These are phyloP conservation scores for Syzygium aromaticum DNA, from an alignment of 345 rosid species.

Conservation along the genomic window DNA sequence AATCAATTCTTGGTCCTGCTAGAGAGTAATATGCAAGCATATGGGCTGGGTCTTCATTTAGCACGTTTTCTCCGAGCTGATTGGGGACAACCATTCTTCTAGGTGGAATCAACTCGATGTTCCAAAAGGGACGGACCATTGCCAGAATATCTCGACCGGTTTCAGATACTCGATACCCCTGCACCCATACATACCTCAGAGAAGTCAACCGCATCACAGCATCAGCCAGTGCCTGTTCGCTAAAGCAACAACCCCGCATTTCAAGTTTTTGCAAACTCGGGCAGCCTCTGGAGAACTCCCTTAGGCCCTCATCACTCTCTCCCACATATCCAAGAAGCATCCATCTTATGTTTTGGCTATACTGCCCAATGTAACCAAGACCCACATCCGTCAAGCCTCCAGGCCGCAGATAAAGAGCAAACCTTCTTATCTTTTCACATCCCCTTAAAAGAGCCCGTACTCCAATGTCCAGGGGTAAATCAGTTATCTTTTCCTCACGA, in stretches of 20 bases:
- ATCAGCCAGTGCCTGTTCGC: slow-evolving; percentile 60
- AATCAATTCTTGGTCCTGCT: slow-evolving; percentile 86
- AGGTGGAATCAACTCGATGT: slow-evolving; percentile 75
- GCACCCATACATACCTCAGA: slow-evolving; percentile 93
- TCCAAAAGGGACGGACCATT: slow-evolving; percentile 95
- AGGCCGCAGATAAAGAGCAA: slow-evolving; percentile 69
- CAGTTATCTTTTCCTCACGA: slow-evolving; percentile 56
- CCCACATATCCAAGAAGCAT: slow-evolving; percentile 90
- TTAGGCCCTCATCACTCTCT: slow-evolving; percentile 61
- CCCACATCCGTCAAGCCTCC: slow-evolving; percentile 88
- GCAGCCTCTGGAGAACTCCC: slow-evolving; percentile 80
- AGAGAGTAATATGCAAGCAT: slow-evolving; percentile 91
- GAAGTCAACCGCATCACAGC: slow-evolving; percentile 58
- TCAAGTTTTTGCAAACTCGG: slow-evolving; percentile 83
- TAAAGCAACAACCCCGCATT: slow-evolving; percentile 91
- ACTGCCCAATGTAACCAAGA: slow-evolving; percentile 61
- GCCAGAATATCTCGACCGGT: slow-evolving; percentile 46
- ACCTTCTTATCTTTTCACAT: slow-evolving; percentile 71
- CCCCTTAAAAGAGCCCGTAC: slow-evolving; percentile 79
- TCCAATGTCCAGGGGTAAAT: slow-evolving; percentile 86
- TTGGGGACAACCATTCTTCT: slow-evolving; percentile 22
- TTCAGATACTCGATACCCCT: slow-evolving; percentile 60
- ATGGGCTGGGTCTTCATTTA: slow-evolving; percentile 69
- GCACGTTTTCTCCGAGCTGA: slow-evolving; percentile 15
- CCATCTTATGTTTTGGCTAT: slow-evolving; percentile 80